Evolutionary conservation across 495 filamentous ascomycete genomes (phyloP), one percentile per base, ranked within the genome.

Genomic region (Letharia columbiana): DNA sequence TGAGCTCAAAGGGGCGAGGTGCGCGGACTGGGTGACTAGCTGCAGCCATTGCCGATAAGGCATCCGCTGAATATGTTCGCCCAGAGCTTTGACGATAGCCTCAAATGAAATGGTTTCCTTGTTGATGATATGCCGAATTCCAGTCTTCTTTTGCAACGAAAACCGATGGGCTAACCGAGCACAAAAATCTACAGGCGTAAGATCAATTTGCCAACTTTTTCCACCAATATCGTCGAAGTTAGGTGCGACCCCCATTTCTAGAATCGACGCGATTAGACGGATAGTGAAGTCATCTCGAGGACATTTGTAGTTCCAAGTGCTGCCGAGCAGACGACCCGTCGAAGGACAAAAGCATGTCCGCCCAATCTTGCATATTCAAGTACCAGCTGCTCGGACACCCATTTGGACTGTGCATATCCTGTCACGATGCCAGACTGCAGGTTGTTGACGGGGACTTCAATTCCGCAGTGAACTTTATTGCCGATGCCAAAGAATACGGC

Each of bases 341-440:
- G 58, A 39, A 60, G 31, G 20, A 60, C 41, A 9, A 60, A 31
- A 12, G 33, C 58, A 1, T 60, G 58, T 44, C 58, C 58, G 35
- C 58, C 33, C 35, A 39, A 15, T n/a, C 58, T 33, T 15, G 33
- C 58, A 60, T 40, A 60, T 44, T 87, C 84, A n/a, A 84, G 78
- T 39, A 86, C 81, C 8, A 88, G 81, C 69, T 87, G 80, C 71
- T 89, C 86, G 7, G 85, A 85, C 31, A 87, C 85, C 83, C 83
- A 87, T 69, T 89, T 87, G 10, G 86, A 86, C 71, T 87, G 84
- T 18, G 83, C 82, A 65, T 87, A 87, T 4, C 84, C 84, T 71
- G 88, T 86, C 2, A 80, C 71, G 39, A 89, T 69, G 71, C 84
- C 86, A 33, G 77, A 77, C 0, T 84, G 82, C 12, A 88, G 86